A percentile compares a stretch with the other conserved stretches of the same genome.
phyloP scores from a whole-genome alignment of 768 basidiomycete species.

The Rhodotorula sphaerocarpa region DNA sequence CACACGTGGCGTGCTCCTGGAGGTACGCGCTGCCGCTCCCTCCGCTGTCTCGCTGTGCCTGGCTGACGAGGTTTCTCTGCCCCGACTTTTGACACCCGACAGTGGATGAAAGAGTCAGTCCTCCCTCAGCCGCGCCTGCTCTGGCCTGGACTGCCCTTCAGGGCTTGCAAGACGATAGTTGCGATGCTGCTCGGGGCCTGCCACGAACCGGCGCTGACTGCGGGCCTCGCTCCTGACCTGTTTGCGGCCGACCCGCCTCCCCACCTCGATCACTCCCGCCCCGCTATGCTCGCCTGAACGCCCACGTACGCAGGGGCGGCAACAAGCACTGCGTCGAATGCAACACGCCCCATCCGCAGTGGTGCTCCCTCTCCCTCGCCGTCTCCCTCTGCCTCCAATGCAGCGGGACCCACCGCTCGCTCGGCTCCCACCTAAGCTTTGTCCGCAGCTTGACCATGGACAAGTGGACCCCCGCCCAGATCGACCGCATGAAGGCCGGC shows the following conservation, averaged over 20 bases:
- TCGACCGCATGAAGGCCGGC: slow-evolving; percentile 71
- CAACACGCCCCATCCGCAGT: slow-evolving; percentile 17
- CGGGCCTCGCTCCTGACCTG: not conserved
- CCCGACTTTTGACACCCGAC: too few relatives aligned
- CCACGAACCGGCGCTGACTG: not conserved
- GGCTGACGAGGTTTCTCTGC: not conserved
- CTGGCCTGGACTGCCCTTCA: too few relatives aligned
- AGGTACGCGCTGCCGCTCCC: slow-evolving; percentile 3
- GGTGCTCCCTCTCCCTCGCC: slow-evolving; percentile 41
- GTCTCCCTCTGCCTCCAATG: slow-evolving; percentile 78
- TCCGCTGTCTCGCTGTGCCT: not conserved
- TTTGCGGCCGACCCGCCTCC: not conserved
- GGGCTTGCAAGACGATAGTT: too few relatives aligned
- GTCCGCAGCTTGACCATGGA: slow-evolving; percentile 28
- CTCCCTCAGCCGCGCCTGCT: not conserved
- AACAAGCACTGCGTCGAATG: slow-evolving; percentile 34
- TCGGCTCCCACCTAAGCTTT: slow-evolving; percentile 74
- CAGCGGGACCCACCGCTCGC: slow-evolving; percentile 64
- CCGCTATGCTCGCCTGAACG: not conserved
- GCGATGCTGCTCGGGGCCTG: too few relatives aligned
- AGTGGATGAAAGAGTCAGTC: slow-evolving; percentile 33
- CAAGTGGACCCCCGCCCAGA: slow-evolving; percentile 38
- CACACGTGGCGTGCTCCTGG: slow-evolving; percentile 25
- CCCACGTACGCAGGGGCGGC: slow-evolving; percentile 16
- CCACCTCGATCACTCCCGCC: not conserved